These are phyloP conservation scores for Sorghum bicolor DNA, from an alignment of 176 grass and related monocot species.

Conservation along the genomic window Sorghum_bicolor_NCBIv3 NC_012870.2:57385001-57385500, in stretches of 20 bases:
- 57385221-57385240: neutral
- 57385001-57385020: constrained; percentile 71
- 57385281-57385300: constrained; percentile 80
- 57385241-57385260: neutral
- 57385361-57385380: constrained; percentile 37
- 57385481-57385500: constrained; percentile 76
- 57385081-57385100: neutral
- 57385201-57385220: constrained; percentile 40
- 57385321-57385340: constrained; percentile 85
- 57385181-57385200: constrained; percentile 68
- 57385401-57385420: constrained; percentile 10
- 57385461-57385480: constrained; percentile 66
- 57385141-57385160: constrained; percentile 70
- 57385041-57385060: neutral
- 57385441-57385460: constrained; percentile 81
- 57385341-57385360: constrained; percentile 69
- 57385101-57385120: constrained; percentile 94
- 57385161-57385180: constrained; percentile 65
- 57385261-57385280: neutral
- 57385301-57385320: constrained; percentile 91
- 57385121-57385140: constrained; percentile 86
- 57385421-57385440: neutral
- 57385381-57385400: constrained; percentile 14
- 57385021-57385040: constrained; percentile 33
- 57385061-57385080: neutral